Conservation (phyloP, 2,329 filamentous ascomycete genomes). For the Dactylellina haptotyla region DNA sequence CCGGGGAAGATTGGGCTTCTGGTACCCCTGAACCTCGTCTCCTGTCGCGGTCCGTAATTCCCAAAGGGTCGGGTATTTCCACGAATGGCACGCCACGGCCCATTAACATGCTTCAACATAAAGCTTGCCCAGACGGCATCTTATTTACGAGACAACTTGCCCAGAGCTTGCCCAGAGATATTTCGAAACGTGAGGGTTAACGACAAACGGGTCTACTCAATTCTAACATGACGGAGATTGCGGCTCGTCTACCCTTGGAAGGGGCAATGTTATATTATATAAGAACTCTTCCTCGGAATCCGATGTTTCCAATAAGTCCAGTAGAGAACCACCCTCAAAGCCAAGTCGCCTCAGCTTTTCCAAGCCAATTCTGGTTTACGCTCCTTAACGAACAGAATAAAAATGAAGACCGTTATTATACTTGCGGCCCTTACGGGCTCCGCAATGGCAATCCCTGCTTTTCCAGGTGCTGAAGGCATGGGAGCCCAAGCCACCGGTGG, state of each 20-base stretch:
- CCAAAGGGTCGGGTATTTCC: conserved; percentile 33
- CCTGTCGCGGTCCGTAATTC: conserved; percentile 46
- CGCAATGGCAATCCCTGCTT: conserved; percentile 60
- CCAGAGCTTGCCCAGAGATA: no score
- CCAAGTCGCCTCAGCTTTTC: background rate
- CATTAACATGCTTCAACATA: conserved; percentile 30
- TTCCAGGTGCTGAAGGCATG: conserved; percentile 67
- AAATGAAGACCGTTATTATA: conserved; percentile 19
- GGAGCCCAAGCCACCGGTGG: conserved; percentile 65
- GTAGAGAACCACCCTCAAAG: background rate
- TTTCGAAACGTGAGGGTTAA: conserved; percentile 14
- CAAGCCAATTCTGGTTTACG: no score
- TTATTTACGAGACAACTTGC: no score
- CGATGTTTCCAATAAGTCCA: background rate
- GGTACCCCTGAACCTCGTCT: conserved; percentile 28
- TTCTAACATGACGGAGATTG: conserved; percentile 4
- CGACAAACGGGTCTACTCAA: background rate
- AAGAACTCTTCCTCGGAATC: background rate
- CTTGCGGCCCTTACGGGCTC: conserved; percentile 47
- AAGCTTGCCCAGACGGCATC: background rate
- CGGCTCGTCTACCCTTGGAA: background rate
- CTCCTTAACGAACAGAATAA: background rate
- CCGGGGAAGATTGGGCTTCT: background rate
- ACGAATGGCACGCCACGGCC: conserved; percentile 35
- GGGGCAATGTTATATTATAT: background rate